A percentile compares a stretch with the other conserved stretches of the same genome.
Conservation (phyloP, 345 rosid species). For the Hirschfeldia incana region DNA sequence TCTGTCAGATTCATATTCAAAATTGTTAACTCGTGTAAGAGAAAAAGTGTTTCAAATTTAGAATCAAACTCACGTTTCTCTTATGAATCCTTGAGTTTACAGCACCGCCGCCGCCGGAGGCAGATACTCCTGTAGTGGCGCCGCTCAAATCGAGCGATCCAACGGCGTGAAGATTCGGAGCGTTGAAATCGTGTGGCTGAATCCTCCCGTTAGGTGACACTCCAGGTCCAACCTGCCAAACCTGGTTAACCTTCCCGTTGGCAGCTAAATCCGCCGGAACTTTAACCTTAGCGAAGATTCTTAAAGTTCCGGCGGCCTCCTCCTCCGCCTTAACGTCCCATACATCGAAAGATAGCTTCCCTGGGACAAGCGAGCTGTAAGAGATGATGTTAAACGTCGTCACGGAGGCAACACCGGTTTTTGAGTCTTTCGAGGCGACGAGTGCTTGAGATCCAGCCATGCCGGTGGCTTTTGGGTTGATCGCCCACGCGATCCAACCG, state of each 20-base stretch:
- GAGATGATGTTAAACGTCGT: constrained; percentile 47
- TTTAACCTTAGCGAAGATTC: constrained; percentile 65
- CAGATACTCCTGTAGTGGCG: constrained; percentile 8
- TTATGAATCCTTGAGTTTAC: constrained; percentile 45
- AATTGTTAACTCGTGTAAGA: neutral
- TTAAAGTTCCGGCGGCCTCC: constrained; percentile 41
- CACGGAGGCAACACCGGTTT: constrained; percentile 44
- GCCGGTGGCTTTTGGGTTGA: constrained; percentile 66
- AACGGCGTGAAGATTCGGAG: constrained; percentile 40
- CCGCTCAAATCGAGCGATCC: constrained; percentile 46
- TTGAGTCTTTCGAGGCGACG: constrained; percentile 48
- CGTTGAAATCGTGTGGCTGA: constrained; percentile 35
- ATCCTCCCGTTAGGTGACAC: constrained; percentile 30
- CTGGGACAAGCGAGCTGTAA: constrained; percentile 34
- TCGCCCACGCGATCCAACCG: constrained; percentile 82
- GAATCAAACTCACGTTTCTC: constrained; percentile 51
- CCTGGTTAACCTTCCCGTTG: constrained; percentile 58
- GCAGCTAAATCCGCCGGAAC: constrained; percentile 59
- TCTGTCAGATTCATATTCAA: constrained; percentile 6
- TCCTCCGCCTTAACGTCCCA: constrained; percentile 68
- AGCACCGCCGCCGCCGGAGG: constrained; percentile 39
- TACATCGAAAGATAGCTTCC: constrained; percentile 59
- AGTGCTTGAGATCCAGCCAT: constrained; percentile 75
- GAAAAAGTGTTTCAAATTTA: neutral
- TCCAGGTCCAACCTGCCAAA: constrained; percentile 81